Percentiles rank a stretch among this genome's conserved stretches.
Conservation (phyloP, 1,139 yeast species). For the Blastobotrys malaysiensis region DNA sequence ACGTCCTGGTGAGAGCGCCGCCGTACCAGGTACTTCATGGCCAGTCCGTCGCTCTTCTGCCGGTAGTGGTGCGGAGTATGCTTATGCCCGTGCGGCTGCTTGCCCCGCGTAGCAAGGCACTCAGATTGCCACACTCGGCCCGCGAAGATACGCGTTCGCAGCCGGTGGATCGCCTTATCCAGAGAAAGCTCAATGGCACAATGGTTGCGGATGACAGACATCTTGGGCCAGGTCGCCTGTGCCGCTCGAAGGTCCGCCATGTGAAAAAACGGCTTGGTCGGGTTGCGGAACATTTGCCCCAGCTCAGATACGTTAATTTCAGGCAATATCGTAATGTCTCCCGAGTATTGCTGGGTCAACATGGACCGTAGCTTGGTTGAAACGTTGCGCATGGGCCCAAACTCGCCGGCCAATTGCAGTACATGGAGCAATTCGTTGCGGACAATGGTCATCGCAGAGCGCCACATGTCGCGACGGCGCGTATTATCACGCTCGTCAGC, state of each 20-base stretch:
- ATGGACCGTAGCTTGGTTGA: conserved; percentile 70
- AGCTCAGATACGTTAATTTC: conserved; percentile 58
- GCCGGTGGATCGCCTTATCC: conserved; percentile 64
- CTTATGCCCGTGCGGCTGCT: conserved; percentile 9
- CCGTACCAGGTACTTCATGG: conserved; percentile 9
- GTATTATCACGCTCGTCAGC: conserved; percentile 69
- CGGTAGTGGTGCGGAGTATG: conserved; percentile 11
- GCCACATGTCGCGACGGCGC: conserved; percentile 34
- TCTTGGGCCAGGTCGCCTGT: conserved; percentile 87
- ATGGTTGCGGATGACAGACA: conserved; percentile 77
- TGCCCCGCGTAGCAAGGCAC: conserved; percentile 5
- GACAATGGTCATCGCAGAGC: conserved; percentile 53
- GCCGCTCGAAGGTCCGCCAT: conserved; percentile 80
- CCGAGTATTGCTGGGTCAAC: conserved; percentile 80
- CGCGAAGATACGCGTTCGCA: conserved; percentile 48
- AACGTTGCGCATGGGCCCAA: conserved; percentile 69
- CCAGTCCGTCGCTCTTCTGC: conserved; percentile 12
- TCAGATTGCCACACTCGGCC: not conserved
- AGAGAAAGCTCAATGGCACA: conserved; percentile 85
- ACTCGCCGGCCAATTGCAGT: conserved; percentile 62
- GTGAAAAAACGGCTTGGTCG: conserved; percentile 66
- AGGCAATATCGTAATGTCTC: conserved; percentile 89
- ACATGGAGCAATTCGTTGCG: conserved; percentile 74
- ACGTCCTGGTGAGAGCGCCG: conserved; percentile 8
- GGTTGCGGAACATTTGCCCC: conserved; percentile 64